Conservation (phyloP, 2,329 filamentous ascomycete species). For the Daldinia sp. region DNA sequence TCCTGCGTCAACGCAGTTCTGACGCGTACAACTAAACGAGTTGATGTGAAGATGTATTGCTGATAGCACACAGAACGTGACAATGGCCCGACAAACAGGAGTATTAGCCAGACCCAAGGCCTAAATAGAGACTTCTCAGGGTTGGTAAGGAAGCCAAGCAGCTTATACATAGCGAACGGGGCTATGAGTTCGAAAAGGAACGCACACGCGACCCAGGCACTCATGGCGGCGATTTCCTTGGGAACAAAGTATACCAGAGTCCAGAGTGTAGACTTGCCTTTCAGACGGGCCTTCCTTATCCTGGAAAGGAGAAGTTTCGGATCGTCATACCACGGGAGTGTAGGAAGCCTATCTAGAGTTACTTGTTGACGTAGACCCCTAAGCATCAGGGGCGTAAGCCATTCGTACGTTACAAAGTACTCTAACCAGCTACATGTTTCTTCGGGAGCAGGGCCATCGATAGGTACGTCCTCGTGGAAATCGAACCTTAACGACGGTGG, state of each 20-base stretch:
- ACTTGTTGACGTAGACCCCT: constrained; percentile 56
- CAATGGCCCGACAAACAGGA: constrained; percentile 61
- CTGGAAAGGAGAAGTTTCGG: constrained; percentile 57
- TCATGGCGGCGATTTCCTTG: constrained; percentile 56
- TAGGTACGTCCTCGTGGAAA: constrained; percentile 49
- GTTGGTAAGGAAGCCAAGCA: constrained; percentile 60
- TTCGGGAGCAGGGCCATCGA: constrained; percentile 56
- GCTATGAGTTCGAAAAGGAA: constrained; percentile 59
- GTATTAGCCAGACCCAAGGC: constrained; percentile 62
- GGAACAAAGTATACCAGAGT: constrained; percentile 56
- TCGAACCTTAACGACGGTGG: constrained; percentile 53
- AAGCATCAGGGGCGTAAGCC: constrained; percentile 59
- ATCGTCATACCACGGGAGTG: constrained; percentile 64
- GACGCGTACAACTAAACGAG: constrained; percentile 63
- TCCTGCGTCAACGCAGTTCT: constrained; percentile 66
- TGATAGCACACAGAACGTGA: constrained; percentile 60
- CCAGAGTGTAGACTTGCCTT: constrained; percentile 54
- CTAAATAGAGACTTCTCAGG: constrained; percentile 55
- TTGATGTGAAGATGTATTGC: constrained; percentile 66
- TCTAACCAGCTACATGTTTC: constrained; percentile 63
- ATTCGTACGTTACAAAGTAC: constrained; percentile 61
- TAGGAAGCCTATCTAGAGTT: constrained; percentile 57
- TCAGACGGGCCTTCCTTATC: constrained; percentile 54
- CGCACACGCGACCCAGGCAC: constrained; percentile 49
- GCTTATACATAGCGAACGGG: constrained; percentile 62